Percentiles rank a stretch among this genome's conserved stretches.
Conservation (phyloP, 179 eudicot species). For the Actinidia polygama region DNA sequence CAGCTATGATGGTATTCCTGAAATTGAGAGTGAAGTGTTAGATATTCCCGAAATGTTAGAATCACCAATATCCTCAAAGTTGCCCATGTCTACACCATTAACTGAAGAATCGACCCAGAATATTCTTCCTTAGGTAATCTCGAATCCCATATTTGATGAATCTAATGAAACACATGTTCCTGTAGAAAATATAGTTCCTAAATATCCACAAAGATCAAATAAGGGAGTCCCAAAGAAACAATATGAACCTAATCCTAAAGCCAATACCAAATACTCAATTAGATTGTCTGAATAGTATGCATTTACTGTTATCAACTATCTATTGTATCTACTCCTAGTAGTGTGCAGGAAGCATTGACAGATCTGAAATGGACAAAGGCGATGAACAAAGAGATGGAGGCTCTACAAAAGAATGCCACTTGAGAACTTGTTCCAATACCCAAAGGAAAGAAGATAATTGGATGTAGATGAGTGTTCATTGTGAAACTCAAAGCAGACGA, state of each 20-base stretch:
- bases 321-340: conserved; percentile 9
- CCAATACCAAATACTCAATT: not conserved
- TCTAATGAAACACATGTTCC: too few relatives aligned
- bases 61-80: not conserved
- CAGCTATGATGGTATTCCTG: too few relatives aligned
- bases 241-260: conserved; percentile 12
- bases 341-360: conserved; percentile 1
- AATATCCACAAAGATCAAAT: conserved; percentile 18
- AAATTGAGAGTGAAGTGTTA: too few relatives aligned
- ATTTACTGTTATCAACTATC: conserved; percentile 9
- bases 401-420: not conserved
- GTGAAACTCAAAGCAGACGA: conserved; percentile 11
- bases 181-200: not conserved
- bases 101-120: not conserved
- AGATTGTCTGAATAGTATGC: conserved; percentile 16
- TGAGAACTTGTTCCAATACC: not conserved
- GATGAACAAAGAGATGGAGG: conserved; percentile 11
- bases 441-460: not conserved
- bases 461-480: conserved; percentile 17
- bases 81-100: conserved; percentile 13
- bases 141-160: not conserved
- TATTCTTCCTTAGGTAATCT: not conserved
- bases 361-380: not conserved
- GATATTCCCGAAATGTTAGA: too few relatives aligned
- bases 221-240: conserved; percentile 8